Percentiles rank a stretch among this genome's conserved stretches.
phyloP scores from a whole-genome alignment of 1,139 yeast genomes.

The Torulaspora globosa region DNA sequence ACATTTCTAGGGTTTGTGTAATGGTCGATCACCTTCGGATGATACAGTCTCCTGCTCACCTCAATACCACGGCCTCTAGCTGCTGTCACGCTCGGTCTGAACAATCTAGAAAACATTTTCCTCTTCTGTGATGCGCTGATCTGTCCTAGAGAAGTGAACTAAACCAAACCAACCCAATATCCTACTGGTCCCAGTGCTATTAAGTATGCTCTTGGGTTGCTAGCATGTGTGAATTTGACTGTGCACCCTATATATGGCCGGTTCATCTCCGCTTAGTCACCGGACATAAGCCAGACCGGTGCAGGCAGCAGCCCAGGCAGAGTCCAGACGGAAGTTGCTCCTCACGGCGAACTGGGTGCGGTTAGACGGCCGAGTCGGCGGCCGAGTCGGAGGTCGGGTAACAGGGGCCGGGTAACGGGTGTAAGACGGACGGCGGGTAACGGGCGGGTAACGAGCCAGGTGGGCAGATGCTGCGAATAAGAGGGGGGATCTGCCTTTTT shows the following conservation, averaged over 20 bases:
- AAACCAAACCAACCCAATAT: too few species aligned
- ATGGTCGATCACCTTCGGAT: conserved; percentile 83
- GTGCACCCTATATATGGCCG: neutral
- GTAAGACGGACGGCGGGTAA: too few species aligned
- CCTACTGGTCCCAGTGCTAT: too few species aligned
- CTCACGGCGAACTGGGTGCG: too few species aligned
- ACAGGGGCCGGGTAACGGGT: too few species aligned
- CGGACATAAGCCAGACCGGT: neutral
- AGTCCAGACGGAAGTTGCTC: too few species aligned
- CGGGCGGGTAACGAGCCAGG: neutral
- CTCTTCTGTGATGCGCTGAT: neutral
- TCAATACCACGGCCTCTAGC: neutral
- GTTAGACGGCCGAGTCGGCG: too few species aligned
- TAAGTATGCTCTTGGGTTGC: neutral
- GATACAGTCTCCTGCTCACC: conserved; percentile 41
- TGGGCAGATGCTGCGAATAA: too few species aligned
- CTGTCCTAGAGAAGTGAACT: neutral
- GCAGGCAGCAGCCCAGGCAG: too few species aligned
- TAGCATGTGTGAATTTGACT: too few species aligned
- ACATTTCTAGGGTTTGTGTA: conserved; percentile 96
- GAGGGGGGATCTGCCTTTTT: conserved; percentile 2
- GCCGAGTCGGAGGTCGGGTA: too few species aligned
- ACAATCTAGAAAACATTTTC: conserved; percentile 1
- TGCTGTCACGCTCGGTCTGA: neutral
- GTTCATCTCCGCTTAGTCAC: conserved; percentile 1